These are phyloP conservation scores for Geotrichum aggregatum DNA, from an alignment of 1,139 yeast species.

Conservation along the genomic window DNA sequence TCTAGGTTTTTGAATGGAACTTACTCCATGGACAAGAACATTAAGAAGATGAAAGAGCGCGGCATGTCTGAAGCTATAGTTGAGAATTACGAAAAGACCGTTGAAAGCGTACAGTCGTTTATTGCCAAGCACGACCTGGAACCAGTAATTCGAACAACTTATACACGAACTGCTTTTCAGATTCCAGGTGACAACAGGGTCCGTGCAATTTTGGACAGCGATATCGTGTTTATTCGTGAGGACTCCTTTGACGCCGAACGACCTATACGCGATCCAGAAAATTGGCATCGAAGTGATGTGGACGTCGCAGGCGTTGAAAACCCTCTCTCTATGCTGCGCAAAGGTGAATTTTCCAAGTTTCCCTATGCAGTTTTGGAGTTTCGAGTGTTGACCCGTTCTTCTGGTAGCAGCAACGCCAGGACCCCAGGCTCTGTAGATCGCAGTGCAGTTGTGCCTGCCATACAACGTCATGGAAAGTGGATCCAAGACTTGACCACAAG, in stretches of 20 bases:
- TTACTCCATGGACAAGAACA: constrained; percentile 46
- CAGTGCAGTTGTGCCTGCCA: constrained; percentile 34
- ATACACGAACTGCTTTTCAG: constrained; percentile 93
- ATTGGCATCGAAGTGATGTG: constrained; percentile 90
- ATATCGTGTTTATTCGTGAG: constrained; percentile 81
- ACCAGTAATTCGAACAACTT: constrained; percentile 82
- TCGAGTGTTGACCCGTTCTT: constrained; percentile 45
- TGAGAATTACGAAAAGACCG: constrained; percentile 51
- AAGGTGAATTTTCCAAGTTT: constrained; percentile 80
- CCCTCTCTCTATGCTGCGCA: constrained; percentile 69
- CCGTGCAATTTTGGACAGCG: constrained; percentile 84
- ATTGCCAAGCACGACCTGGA: constrained; percentile 64
- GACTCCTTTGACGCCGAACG: constrained; percentile 78
- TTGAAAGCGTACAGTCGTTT: constrained; percentile 58
- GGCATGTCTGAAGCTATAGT: constrained; percentile 47
- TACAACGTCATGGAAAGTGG: constrained; percentile 62
- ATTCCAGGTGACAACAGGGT: constrained; percentile 95
- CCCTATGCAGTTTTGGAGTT: constrained; percentile 93
- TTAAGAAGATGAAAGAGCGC: constrained; percentile 53
- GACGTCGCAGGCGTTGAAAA: constrained; percentile 65
- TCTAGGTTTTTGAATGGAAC: constrained; percentile 53
- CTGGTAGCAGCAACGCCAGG: constrained; percentile 19
- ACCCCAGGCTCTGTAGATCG: constrained; percentile 20
- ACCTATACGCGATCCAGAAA: constrained; percentile 82
- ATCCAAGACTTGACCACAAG: constrained; percentile 78